phyloP scores from a whole-genome alignment of 345 rosid species.

The Stellera chamaejasme region DNA sequence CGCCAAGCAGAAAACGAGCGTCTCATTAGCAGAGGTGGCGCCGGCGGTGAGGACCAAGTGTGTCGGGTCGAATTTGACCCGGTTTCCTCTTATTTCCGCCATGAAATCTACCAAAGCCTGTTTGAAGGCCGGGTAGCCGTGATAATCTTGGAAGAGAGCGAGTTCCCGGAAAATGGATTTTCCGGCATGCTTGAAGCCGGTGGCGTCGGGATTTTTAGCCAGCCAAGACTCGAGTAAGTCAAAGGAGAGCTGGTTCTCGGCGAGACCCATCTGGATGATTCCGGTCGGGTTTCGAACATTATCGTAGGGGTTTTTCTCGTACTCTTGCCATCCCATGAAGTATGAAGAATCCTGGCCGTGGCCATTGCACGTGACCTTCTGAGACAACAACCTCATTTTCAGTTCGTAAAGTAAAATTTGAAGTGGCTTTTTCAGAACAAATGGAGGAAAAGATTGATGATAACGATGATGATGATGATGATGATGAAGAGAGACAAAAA shows the following conservation, averaged over 20 bases:
- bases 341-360: slow-evolving; percentile 84
- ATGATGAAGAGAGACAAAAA: slow-evolving; percentile 2
- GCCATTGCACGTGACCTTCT: slow-evolving; percentile 54
- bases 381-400: slow-evolving; percentile 50
- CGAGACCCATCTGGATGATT: slow-evolving; percentile 82
- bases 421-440: background rate
- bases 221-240: slow-evolving; percentile 72
- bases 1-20: slow-evolving; percentile 69
- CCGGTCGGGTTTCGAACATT: slow-evolving; percentile 55
- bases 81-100: slow-evolving; percentile 77
- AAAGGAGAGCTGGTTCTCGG: slow-evolving; percentile 76
- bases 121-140: slow-evolving; percentile 65
- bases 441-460: background rate
- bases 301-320: slow-evolving; percentile 72
- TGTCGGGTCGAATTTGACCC: slow-evolving; percentile 50
- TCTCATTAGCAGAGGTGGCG: slow-evolving; percentile 79
- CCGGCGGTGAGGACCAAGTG: slow-evolving; percentile 69
- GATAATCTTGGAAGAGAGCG: slow-evolving; percentile 83
- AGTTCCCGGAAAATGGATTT: slow-evolving; percentile 65
- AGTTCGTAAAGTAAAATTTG: background rate
- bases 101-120: slow-evolving; percentile 76
- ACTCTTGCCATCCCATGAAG: slow-evolving; percentile 76
- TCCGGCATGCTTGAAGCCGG: slow-evolving; percentile 49
- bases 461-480: slow-evolving; percentile 4
- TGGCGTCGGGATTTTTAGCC: slow-evolving; percentile 55